Evolutionary conservation across 2,329 filamentous ascomycete genomes (phyloP).

Genomic region (Cercospora sp.): DNA sequence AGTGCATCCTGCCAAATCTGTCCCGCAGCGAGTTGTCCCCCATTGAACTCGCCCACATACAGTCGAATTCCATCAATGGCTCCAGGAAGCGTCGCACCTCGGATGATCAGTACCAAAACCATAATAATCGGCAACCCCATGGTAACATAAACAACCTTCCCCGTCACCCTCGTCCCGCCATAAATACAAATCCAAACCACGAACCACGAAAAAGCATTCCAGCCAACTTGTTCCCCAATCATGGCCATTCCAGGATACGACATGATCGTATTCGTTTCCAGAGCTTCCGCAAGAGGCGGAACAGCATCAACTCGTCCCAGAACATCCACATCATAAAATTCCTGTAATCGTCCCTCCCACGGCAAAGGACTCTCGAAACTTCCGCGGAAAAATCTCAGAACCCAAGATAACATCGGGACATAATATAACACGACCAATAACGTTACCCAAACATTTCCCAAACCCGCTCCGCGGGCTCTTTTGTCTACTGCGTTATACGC

Average conservation of each 20-base stretch:
- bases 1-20: conserved; percentile 61
- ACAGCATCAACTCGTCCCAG: conserved; percentile 51
- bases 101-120: conserved; percentile 58
- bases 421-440: conserved; percentile 60
- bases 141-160: conserved; percentile 62
- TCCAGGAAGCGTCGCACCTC: conserved; percentile 56
- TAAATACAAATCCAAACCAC: conserved; percentile 62
- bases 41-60: conserved; percentile 53
- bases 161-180: conserved; percentile 58
- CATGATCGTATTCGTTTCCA: conserved; percentile 47
- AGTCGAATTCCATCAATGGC: conserved; percentile 55
- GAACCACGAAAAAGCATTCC: conserved; percentile 62
- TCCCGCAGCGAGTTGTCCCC: conserved; percentile 53
- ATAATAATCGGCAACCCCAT: conserved; percentile 61
- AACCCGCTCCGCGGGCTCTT: conserved; percentile 55
- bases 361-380: conserved; percentile 58
- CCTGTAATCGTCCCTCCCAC: conserved; percentile 49
- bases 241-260: conserved; percentile 51
- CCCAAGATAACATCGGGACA: conserved; percentile 59
- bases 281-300: conserved; percentile 37
- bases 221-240: conserved; percentile 59
- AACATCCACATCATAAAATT: conserved; percentile 55
- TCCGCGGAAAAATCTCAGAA: conserved; percentile 60
- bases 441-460: conserved; percentile 55
- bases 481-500: conserved; percentile 51